Base-by-base conservation (phyloP, 139 green algal genomes). In the Zygnema cylindricum region DNA sequence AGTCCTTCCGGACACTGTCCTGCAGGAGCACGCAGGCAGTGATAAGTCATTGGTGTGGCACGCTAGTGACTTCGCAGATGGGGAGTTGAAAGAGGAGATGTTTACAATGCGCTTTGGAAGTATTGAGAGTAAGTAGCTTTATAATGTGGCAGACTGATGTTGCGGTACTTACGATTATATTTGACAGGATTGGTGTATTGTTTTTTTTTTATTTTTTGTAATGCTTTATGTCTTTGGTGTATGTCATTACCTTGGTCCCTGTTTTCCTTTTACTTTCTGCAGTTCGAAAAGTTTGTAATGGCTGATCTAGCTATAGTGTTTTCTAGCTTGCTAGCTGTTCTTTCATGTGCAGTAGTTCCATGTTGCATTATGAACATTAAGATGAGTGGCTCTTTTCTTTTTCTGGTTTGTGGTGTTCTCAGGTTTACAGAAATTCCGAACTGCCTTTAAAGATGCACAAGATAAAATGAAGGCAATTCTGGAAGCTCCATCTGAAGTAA, bases 41-140 rank as follows among this genome's bases (percentile, higher is more conserved):
- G 97, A 99, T 90, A 99, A 99, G 94, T 94, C 97, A 3, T 97
- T 96, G 93, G 97, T 99, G 36, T 99, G 95, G 93, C 95, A 91
- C 43, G 95, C 97, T 0, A 94, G 98, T 43, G 97, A 99, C 89
- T 99, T 98, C 92, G 94, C 96, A 0, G 97, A 98, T 25, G 97
- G 96, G 77, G 92, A 96, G 85, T 43, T 86, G n/a, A 93, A 82
- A 76, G 69, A 95, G 36, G 96, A 98, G 94, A 91, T 96, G 35
- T 96, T 99, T 88, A 97, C 95, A 90, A 95, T 98, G 42, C 96
- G 96, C 54, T 99, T 99, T 91, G 96, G 96, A 42, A 93, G 87
- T 43, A 32, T 92, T 40, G 88, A 90, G 23, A 90, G 88, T 91
- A 79, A 91, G 88, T 89, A 36, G 1, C 21, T 88, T n/a, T 1